Conservation (phyloP, 139 green algal genomes). For the Tetraselmis striata region DNA sequence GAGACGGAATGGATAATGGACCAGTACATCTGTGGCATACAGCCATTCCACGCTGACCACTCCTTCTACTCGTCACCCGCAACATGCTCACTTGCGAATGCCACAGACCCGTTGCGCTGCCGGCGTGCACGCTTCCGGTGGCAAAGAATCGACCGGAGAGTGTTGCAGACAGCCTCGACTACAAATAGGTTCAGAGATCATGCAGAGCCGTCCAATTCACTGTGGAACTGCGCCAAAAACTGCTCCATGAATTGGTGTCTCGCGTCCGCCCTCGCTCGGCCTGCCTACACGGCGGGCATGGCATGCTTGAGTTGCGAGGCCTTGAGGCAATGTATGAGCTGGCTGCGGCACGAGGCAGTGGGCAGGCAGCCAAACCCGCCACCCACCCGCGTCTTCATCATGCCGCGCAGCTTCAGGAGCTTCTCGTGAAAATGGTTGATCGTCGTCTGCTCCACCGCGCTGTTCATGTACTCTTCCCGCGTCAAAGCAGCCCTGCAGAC, state of each 20-base stretch:
- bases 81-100: too few species aligned
- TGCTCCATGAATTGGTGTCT: constrained; percentile 58
- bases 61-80: too few species aligned
- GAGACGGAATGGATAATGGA: too few species aligned
- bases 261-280: constrained; percentile 29
- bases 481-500: constrained; percentile 23
- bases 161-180: too few species aligned
- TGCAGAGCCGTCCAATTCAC: constrained; percentile 39
- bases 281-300: constrained; percentile 14
- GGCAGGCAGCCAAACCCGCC: background rate
- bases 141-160: too few species aligned
- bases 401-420: constrained; percentile 56
- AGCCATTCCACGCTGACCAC: too few species aligned
- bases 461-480: constrained; percentile 51
- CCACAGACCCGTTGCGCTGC: too few species aligned
- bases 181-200: constrained; percentile 26
- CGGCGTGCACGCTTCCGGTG: too few species aligned
- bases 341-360: background rate
- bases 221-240: constrained; percentile 52
- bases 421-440: constrained; percentile 82
- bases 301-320: too few species aligned
- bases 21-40: too few species aligned
- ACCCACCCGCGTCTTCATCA: constrained; percentile 57
- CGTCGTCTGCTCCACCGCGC: constrained; percentile 39
- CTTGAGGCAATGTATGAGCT: too few species aligned